Conservation (phyloP, 78 protist species). For the Cavenderia fasciculata region DNA sequence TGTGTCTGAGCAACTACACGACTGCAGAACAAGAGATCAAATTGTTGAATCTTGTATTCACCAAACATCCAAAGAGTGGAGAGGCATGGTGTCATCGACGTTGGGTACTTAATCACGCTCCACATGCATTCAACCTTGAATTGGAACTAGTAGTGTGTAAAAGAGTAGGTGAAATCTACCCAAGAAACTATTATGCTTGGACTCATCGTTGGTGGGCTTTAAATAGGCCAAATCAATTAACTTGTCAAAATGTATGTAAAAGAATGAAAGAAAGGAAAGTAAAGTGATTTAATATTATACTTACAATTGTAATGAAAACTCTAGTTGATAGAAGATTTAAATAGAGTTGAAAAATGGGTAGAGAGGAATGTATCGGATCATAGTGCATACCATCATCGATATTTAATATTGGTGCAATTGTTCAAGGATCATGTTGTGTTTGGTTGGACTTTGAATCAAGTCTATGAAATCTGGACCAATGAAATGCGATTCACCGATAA, state of each 20-base stretch:
- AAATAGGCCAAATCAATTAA: background rate
- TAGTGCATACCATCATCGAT: constrained; percentile 70
- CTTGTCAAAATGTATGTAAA: background rate
- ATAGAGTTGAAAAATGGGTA: constrained; percentile 35
- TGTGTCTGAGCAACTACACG: no score
- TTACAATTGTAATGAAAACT: background rate
- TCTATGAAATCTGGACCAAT: constrained; percentile 5
- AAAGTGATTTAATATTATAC: background rate
- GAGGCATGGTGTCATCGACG: constrained; percentile 69
- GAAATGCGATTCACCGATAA: constrained; percentile 23
- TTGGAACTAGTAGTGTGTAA: constrained; percentile 31
- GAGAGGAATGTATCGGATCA: constrained; percentile 53
- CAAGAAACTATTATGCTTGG: constrained; percentile 74
- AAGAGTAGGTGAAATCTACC: constrained; percentile 73
- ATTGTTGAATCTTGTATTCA: constrained; percentile 42
- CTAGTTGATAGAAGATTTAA: constrained; percentile 27
- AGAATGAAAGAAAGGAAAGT: background rate
- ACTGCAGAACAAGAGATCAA: constrained; percentile 15
- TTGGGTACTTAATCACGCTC: constrained; percentile 20
- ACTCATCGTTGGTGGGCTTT: constrained; percentile 36
- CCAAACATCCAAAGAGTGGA: constrained; percentile 77
- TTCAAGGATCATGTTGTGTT: background rate
- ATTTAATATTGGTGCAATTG: background rate
- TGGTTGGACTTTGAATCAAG: no score
- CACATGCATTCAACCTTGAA: background rate